Evolutionary conservation across 371 early-diverging fungal genomes (phyloP), one percentile per base, ranked within the genome.

Genomic region (Spiromyces aspiralis): DNA sequence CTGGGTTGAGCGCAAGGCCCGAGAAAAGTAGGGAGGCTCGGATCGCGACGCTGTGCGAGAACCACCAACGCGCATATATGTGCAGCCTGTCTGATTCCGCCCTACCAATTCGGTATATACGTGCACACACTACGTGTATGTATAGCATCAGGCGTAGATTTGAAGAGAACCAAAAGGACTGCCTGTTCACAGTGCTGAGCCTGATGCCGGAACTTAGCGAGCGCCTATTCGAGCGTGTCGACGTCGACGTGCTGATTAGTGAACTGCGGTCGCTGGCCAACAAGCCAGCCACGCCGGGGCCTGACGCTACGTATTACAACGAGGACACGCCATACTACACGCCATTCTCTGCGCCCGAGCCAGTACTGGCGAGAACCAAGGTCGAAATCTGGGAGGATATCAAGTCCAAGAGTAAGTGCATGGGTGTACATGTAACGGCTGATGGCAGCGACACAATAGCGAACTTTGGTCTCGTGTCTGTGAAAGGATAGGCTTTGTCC

Each of bases 81-180:
- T n/a, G n/a, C n/a, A n/a, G n/a, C n/a, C n/a, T n/a, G n/a, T n/a
- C n/a, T n/a, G n/a, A 35, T 35, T 35, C 16, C 6, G 16, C 35
- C 16, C 6, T 16, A 35, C 35, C 35, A 35, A 10, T 35, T 35
- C 35, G 6, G 6, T 35, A 35, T 35, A n/a, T n/a, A n/a, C n/a
- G n/a, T n/a, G n/a, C n/a, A n/a, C n/a, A n/a, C n/a, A n/a, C n/a
- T n/a, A n/a, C 35, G 35, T 35, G 35, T 35, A 35, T 35, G 35
- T 49, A 50, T 61, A 87, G 85, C 55, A 70, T 90, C 47, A 81
- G 81, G 52, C 75, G 85, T 42, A 83, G 92, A n/a, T 92, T 91
- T 58, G 86, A 90, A 54, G 87, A 89, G 69, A 90, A 90, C 66
- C 88, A 86, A 62, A 79, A 81, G 50, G 95, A 95, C 66, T 90